Evolutionary conservation across 108 stramenopile species (phyloP), one percentile per base, ranked within the genome.

Genomic region (Fragilaria crotonensis): DNA sequence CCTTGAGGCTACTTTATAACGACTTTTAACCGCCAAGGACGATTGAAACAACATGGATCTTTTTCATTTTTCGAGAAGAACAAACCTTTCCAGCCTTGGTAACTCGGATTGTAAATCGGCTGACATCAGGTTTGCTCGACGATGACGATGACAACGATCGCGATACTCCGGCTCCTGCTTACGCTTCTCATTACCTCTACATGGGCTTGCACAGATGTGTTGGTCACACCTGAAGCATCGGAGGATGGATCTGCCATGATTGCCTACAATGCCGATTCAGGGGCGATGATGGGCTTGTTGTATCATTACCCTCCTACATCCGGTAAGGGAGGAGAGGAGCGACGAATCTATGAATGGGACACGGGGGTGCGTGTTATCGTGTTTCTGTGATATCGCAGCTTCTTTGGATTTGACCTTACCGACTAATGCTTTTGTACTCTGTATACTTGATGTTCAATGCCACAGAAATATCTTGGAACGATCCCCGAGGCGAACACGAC

Each of bases 321-420:
- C 32, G 28, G 18, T 2, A 45, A 41, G 30, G 52, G 72, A 32
- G 52, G 50, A 5, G 18, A 63, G n/a, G 33, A 59, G 22, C 49
- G 76, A 22, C 28, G 78, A 20, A 45, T 84, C 4, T 84, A 68
- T 33, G 78, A 80, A 19, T 89, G 87, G 87, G 87, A 89, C 52
- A 63, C 67, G 3, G 87, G 83, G 19, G 67, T 67, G 30, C 51
- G 66, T 67, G 33, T 2, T 23, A 44, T 14, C 41, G 17, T 9
- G n/a, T n/a, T n/a, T n/a, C n/a, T n/a, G n/a, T n/a, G n/a, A n/a
- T n/a, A n/a, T n/a, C n/a, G n/a, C n/a, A n/a, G n/a, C n/a, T n/a
- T n/a, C n/a, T n/a, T n/a, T n/a, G n/a, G n/a, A n/a, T n/a, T n/a
- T n/a, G n/a, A n/a, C n/a, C n/a, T n/a, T n/a, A n/a, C n/a, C n/a